These are phyloP conservation scores for Platanus orientalis DNA, from an alignment of 164 flowering plant genomes.

Conservation along the genomic window DNA sequence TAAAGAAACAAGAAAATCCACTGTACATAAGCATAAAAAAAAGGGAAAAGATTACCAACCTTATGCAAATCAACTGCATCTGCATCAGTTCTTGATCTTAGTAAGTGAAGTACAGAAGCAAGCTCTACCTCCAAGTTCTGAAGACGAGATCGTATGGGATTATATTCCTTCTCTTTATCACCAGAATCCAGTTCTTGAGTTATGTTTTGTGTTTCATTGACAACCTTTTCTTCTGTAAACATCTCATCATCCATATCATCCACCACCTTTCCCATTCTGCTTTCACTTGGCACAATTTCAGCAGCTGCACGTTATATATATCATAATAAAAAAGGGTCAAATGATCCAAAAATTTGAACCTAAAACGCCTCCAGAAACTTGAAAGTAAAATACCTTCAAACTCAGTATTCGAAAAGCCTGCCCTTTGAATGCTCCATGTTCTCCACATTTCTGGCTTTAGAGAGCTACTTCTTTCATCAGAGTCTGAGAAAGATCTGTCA, in stretches of 20 bases:
- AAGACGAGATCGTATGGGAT: constrained; percentile 47
- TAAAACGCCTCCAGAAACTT: background rate
- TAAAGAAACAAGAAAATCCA: background rate
- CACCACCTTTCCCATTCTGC: constrained; percentile 6
- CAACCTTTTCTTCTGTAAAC: constrained; percentile 15
- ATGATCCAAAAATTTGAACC: constrained; percentile 2
- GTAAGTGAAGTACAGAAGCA: constrained; percentile 45
- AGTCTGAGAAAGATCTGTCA: constrained; percentile 11
- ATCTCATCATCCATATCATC: constrained; percentile 20
- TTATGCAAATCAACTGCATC: constrained; percentile 18
- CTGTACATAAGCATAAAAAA: background rate
- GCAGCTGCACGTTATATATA: constrained; percentile 40
- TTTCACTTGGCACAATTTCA: constrained; percentile 30
- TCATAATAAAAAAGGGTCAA: background rate
- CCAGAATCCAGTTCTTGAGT: constrained; percentile 14
- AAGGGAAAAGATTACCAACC: constrained; percentile 20
- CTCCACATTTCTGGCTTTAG: constrained; percentile 50
- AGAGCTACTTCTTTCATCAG: constrained; percentile 20
- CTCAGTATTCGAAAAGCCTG: constrained; percentile 36
- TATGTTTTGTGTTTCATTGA: constrained; percentile 11
- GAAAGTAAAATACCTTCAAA: constrained; percentile 50
- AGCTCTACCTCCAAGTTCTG: constrained; percentile 63
- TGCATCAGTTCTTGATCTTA: constrained; percentile 38
- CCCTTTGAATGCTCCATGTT: constrained; percentile 49
- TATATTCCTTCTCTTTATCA: constrained; percentile 14